These are phyloP conservation scores for Trypanosomatidae sp. DNA, from an alignment of 208 protist species.

Conservation along the genomic window DNA sequence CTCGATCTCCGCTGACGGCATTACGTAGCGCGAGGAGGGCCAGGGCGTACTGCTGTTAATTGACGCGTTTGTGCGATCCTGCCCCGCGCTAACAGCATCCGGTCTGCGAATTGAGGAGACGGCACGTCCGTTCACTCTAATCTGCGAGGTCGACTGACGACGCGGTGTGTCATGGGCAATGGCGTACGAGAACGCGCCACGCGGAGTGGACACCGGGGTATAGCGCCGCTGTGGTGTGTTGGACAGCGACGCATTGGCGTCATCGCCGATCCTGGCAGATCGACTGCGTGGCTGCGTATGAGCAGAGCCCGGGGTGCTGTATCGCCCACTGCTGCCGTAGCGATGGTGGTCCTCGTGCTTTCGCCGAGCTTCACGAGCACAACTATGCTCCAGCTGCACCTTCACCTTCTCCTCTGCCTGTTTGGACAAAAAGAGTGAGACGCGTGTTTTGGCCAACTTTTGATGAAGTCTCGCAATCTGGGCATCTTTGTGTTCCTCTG, in stretches of 20 bases:
- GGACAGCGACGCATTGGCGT: not conserved
- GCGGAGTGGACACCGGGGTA: conserved; percentile 9
- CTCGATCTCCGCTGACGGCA: conserved; percentile 31
- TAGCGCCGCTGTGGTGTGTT: conserved; percentile 5
- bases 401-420: conserved; percentile 39
- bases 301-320: not conserved
- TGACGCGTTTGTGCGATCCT: conserved; percentile 13
- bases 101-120: conserved; percentile 16
- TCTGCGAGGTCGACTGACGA: conserved; percentile 1
- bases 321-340: conserved; percentile 1
- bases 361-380: conserved; percentile 27
- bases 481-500: conserved; percentile 31
- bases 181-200: conserved; percentile 24
- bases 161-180: conserved; percentile 16
- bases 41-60: conserved; percentile 21
- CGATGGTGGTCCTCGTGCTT: conserved; percentile 22
- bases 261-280: conserved; percentile 7
- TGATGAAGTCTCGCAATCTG: conserved; percentile 55
- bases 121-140: conserved; percentile 6
- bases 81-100: not conserved
- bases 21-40: conserved; percentile 27
- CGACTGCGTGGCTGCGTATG: conserved; percentile 8
- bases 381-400: conserved; percentile 44
- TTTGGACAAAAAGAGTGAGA: conserved; percentile 33
- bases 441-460: conserved; percentile 66